Evolutionary conservation across 2,329 filamentous ascomycete species (phyloP).

Genomic region (Aspergillus quadricinctus): DNA sequence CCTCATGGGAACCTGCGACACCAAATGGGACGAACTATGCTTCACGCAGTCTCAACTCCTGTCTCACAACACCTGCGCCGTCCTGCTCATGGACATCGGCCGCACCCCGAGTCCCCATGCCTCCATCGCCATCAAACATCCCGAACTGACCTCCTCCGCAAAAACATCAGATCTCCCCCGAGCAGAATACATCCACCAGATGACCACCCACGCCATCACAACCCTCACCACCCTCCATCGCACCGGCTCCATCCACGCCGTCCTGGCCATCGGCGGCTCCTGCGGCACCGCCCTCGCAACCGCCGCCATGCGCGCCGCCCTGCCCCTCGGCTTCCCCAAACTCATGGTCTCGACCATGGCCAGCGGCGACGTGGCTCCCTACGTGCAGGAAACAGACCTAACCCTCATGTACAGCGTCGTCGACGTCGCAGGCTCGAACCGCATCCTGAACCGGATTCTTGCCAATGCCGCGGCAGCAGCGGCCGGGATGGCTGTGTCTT

Average conservation of each 20-base stretch:
- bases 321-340: conserved; percentile 66
- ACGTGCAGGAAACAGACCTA: conserved; percentile 66
- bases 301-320: conserved; percentile 55
- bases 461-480: conserved; percentile 61
- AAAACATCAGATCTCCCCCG: conserved; percentile 43
- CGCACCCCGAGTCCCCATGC: conserved; percentile 40
- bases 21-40: conserved; percentile 57
- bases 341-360: conserved; percentile 67
- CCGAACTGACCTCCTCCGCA: conserved; percentile 27
- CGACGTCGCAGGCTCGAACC: conserved; percentile 64
- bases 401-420: conserved; percentile 68
- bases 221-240: conserved; percentile 41
- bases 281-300: conserved; percentile 59
- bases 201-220: conserved; percentile 47
- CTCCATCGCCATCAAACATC: conserved; percentile 47
- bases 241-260: conserved; percentile 46
- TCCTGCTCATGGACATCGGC: conserved; percentile 56
- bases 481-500: conserved; percentile 49
- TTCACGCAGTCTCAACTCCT: conserved; percentile 50
- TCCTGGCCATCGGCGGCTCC: conserved; percentile 59
- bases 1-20: conserved; percentile 61
- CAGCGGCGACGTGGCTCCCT: conserved; percentile 59
- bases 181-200: conserved; percentile 53
- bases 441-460: conserved; percentile 54
- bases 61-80: conserved; percentile 23